Evolutionary conservation across 441 rosid species (phyloP).

Genomic region (Adansonia grandidieri): DNA sequence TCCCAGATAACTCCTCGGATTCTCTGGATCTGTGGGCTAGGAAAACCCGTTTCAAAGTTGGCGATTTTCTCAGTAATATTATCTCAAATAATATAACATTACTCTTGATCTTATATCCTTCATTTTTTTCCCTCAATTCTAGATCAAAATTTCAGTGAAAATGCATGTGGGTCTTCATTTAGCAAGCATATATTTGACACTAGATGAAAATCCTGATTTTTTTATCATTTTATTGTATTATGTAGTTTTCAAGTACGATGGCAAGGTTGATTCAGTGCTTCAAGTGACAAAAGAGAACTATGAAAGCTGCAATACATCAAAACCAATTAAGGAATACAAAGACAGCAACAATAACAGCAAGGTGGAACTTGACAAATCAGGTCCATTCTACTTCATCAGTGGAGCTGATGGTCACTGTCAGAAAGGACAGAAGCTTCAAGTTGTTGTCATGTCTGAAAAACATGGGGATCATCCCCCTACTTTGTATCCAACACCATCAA

Average conservation of each 20-base stretch:
- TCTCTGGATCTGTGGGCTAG: constrained; percentile 53
- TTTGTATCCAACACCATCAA: not conserved
- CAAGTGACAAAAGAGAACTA: constrained; percentile 53
- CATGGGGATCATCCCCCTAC: not conserved
- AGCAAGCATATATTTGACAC: not conserved
- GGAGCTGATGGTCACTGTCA: constrained; percentile 52
- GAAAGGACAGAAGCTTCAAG: constrained; percentile 52
- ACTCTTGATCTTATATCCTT: not conserved
- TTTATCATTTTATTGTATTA: not conserved
- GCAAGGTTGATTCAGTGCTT: constrained; percentile 54
- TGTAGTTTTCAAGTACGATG: constrained; percentile 51
- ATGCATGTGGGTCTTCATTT: not conserved
- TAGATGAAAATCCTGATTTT: too few relatives aligned
- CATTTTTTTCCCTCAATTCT: not conserved
- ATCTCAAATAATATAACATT: not conserved
- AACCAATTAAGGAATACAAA: constrained; percentile 40
- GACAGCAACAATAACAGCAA: constrained; percentile 45
- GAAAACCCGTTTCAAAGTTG: constrained; percentile 45
- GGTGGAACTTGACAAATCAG: constrained; percentile 47
- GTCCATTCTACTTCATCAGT: constrained; percentile 60
- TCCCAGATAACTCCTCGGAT: constrained; percentile 41
- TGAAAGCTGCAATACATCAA: constrained; percentile 43
- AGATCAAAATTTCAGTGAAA: not conserved
- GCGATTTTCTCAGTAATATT: constrained; percentile 48
- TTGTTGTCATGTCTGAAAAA: constrained; percentile 46